These are phyloP conservation scores for Cyberlindnera bimundalis DNA, from an alignment of 805 yeast species.

Conservation along the genomic window DNA sequence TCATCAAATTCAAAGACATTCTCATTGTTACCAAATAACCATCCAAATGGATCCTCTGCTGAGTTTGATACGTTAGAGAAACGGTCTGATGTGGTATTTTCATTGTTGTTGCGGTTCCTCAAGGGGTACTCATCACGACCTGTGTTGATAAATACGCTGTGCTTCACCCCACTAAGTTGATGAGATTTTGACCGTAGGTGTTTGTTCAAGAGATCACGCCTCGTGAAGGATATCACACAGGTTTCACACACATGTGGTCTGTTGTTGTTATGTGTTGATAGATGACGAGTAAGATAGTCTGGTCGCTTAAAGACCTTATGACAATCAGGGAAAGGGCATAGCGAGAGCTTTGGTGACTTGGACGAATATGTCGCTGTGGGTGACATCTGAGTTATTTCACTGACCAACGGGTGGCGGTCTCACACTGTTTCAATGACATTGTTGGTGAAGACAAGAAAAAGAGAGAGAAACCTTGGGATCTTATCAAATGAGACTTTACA, in stretches of 20 bases:
- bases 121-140: constrained; percentile 1
- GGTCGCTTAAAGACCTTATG: constrained; percentile 32
- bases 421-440: too few relatives aligned
- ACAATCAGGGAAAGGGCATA: constrained; percentile 16
- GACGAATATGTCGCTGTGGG: background rate
- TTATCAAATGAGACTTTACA: too few relatives aligned
- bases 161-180: background rate
- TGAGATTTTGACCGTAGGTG: constrained; percentile 27
- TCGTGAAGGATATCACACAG: constrained; percentile 29
- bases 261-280: constrained; percentile 27
- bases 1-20: background rate
- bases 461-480: too few relatives aligned
- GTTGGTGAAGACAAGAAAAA: too few relatives aligned
- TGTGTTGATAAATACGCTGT: constrained; percentile 8
- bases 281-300: constrained; percentile 33
- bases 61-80: constrained; percentile 21
- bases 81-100: constrained; percentile 4
- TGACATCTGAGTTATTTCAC: background rate
- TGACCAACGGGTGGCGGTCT: background rate
- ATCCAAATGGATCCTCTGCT: constrained; percentile 22
- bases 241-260: constrained; percentile 28
- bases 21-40: constrained; percentile 23
- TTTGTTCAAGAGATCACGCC: constrained; percentile 31
- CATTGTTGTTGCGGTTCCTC: background rate
- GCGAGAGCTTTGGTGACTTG: background rate